Evolutionary conservation across 2,329 filamentous ascomycete genomes (phyloP), one percentile per base, ranked within the genome.

Genomic region (Colletotrichum lupini): DNA sequence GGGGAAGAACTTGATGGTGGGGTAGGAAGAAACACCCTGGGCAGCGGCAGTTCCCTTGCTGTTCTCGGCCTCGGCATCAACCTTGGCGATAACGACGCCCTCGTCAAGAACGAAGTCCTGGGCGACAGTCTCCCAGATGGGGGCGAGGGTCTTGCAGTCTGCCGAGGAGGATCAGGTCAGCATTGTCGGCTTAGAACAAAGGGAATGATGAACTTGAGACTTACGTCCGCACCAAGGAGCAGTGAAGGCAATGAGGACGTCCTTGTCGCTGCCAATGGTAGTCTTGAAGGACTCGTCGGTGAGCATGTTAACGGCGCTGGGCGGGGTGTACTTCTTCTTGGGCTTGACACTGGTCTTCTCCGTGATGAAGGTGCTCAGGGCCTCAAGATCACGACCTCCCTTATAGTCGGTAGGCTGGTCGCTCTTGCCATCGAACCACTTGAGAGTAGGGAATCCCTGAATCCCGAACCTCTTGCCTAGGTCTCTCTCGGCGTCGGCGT

Each of bases 191-290:
- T 22, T 24, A 30, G 26, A 55, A 26, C 58, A 58, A 56, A 52
- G 56, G 19, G 37, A 66, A 63, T 70, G 49, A 62, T 73, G 16
- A 70, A 64, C 3, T 9, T 22, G 46, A 22, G 61, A 93, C 95
- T 85, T 91, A 98, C 97, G 96, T 83, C 96, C 96, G 85, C 97
- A 99, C 97, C 96, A 98, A 66, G 97, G 95, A 66, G 97, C 96
- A 78, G 97, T 99, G 84, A 99, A 99, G 58, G 97, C 95, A 81
- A 99, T 95, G 68, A 99, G 84, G 24, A 97, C 94, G 83, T 97
- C 89, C 89, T 97, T 95, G 76, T 97, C 94, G 64, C 91, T 88
- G 76, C 96, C 96, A 85, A 98, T 87, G 73, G 90, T 87, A 81
- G 92, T 86, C 83, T 92, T 90, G 85, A 98, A 98, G 72, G 90